phyloP scores from a whole-genome alignment of 352 stramenopile genomes.

The Phytophthora foliorum region DNA sequence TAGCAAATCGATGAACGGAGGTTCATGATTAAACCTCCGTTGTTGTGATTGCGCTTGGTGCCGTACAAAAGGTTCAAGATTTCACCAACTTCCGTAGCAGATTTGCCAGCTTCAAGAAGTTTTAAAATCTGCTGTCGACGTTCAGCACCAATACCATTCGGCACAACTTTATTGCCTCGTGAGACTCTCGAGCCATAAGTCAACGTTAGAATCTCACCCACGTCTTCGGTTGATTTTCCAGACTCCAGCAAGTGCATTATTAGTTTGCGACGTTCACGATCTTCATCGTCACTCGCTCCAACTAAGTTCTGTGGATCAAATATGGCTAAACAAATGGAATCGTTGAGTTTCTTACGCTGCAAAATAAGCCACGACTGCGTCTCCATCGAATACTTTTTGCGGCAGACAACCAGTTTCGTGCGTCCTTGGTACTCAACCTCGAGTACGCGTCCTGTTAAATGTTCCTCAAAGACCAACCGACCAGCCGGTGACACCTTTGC shows the following conservation, averaged over 20 bases:
- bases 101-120: slow-evolving; percentile 3
- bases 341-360: neutral
- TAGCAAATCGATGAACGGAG: no score
- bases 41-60: no score
- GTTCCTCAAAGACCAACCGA: neutral
- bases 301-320: neutral
- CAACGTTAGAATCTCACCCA: neutral
- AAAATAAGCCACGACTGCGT: neutral
- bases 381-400: neutral
- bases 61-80: slow-evolving; percentile 9
- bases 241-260: neutral
- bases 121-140: slow-evolving; percentile 18
- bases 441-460: neutral
- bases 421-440: slow-evolving; percentile 1
- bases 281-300: neutral
- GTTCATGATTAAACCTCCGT: no score
- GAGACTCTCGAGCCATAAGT: neutral
- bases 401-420: neutral
- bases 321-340: neutral
- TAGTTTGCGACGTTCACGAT: neutral
- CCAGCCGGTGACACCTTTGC: neutral
- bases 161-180: neutral
- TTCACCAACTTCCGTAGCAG: neutral
- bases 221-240: neutral
- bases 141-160: neutral